A percentile compares a stretch with the other conserved stretches of the same genome.
Evolutionary conservation across 2,329 filamentous ascomycete genomes (phyloP).

Genomic region (Venturiaceae sp.): DNA sequence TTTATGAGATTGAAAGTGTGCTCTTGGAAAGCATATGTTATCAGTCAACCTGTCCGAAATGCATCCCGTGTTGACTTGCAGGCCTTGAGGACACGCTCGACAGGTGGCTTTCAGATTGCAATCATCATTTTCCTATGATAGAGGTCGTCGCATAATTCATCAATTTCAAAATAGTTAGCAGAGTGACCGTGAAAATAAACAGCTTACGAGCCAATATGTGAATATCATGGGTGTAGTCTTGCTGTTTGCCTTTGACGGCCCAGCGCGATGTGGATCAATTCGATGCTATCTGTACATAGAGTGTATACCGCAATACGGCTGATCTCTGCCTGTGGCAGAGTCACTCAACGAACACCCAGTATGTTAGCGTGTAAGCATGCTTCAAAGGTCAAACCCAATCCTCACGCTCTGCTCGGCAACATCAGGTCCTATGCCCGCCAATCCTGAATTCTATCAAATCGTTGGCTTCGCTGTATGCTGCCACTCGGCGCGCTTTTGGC

Average conservation of each 20-base stretch:
- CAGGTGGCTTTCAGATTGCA: too few species aligned
- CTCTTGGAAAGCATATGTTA: too few species aligned
- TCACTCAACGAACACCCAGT: slow-evolving; percentile 4
- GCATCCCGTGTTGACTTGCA: too few species aligned
- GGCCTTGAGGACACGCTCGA: too few species aligned
- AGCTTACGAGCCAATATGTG: neutral
- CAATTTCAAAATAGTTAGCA: neutral
- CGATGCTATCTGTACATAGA: slow-evolving; percentile 5
- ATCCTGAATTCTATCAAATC: neutral
- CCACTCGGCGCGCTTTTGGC: neutral
- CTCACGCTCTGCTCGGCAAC: neutral
- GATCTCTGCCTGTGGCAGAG: slow-evolving; percentile 8
- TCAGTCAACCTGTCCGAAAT: too few species aligned
- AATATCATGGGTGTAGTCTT: neutral
- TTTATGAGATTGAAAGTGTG: too few species aligned
- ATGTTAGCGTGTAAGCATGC: neutral
- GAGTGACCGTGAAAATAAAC: neutral
- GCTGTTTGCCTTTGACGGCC: neutral
- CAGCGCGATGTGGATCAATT: neutral
- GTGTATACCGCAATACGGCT: slow-evolving; percentile 2
- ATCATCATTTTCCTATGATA: too few species aligned
- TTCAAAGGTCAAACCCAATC: neutral
- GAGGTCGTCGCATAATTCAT: too few species aligned
- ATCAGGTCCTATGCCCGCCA: neutral
- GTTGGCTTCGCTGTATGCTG: neutral